Conservation (phyloP, 345 rosid genomes). For the Populus nigra region DNA sequence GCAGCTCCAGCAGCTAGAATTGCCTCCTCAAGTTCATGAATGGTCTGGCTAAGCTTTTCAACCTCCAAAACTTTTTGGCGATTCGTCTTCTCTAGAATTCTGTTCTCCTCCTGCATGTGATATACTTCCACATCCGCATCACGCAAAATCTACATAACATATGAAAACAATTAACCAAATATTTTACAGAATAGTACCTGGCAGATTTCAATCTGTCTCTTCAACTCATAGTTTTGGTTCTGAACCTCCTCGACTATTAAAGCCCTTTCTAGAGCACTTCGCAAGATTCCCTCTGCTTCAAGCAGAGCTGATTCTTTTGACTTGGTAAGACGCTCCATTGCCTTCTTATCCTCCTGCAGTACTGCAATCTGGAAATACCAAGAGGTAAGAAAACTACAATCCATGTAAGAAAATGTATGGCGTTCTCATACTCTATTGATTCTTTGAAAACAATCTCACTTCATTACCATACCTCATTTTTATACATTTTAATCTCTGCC, state of each 20-base stretch:
- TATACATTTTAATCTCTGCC: constrained; percentile 71
- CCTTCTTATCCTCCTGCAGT: constrained; percentile 82
- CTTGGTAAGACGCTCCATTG: constrained; percentile 80
- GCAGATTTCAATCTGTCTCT: constrained; percentile 82
- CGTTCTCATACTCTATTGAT: background rate
- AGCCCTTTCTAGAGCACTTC: constrained; percentile 89
- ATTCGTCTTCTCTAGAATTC: constrained; percentile 82
- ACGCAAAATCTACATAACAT: background rate
- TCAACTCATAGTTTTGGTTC: constrained; percentile 82
- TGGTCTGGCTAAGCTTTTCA: constrained; percentile 82
- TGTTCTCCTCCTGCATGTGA: constrained; percentile 73
- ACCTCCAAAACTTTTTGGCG: constrained; percentile 88
- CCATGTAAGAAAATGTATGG: background rate
- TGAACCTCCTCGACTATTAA: constrained; percentile 92
- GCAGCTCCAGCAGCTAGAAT: constrained; percentile 80
- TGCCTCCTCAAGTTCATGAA: constrained; percentile 78
- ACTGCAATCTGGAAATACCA: constrained; percentile 46
- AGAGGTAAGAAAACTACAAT: background rate
- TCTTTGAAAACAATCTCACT: background rate
- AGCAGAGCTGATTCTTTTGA: constrained; percentile 80
- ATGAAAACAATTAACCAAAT: background rate
- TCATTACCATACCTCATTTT: constrained; percentile 52
- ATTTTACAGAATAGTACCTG: constrained; percentile 35
- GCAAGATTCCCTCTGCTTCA: constrained; percentile 84
- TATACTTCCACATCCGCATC: background rate